Evolutionary conservation across 441 rosid species (phyloP).

Genomic region (Erodium moschatum): DNA sequence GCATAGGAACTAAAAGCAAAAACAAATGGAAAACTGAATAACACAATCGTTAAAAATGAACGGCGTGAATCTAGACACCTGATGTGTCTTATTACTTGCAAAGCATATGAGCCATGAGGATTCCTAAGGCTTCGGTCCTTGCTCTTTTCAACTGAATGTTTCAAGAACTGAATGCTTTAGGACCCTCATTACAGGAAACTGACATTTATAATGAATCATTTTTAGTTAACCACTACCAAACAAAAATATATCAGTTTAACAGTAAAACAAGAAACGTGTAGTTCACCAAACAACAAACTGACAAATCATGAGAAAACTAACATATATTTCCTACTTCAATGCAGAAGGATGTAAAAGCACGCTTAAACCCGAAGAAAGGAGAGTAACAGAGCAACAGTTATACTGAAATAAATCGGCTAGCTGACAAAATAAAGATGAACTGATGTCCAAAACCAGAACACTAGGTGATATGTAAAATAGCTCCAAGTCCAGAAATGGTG

Average conservation of each 20-base stretch:
- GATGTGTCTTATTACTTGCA: constrained; percentile 3
- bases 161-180: neutral
- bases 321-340: too few relatives aligned
- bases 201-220: neutral
- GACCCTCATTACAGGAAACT: constrained; percentile 7
- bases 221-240: neutral
- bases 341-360: neutral
- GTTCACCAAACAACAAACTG: neutral
- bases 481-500: constrained; percentile 3
- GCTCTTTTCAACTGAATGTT: neutral
- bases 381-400: neutral
- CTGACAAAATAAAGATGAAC: neutral
- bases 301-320: neutral
- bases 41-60: neutral
- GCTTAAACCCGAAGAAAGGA: constrained; percentile 3
- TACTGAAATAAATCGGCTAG: neutral
- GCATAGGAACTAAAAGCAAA: neutral
- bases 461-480: neutral
- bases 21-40: neutral
- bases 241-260: constrained; percentile 3
- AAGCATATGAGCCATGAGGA: neutral
- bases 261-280: neutral
- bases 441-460: neutral
- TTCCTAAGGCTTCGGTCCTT: neutral
- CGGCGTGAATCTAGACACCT: neutral